Evolutionary conservation across 192 early-diverging fungal species (phyloP), one percentile per base, ranked within the genome.

Genomic region (Backusella australiensis): DNA sequence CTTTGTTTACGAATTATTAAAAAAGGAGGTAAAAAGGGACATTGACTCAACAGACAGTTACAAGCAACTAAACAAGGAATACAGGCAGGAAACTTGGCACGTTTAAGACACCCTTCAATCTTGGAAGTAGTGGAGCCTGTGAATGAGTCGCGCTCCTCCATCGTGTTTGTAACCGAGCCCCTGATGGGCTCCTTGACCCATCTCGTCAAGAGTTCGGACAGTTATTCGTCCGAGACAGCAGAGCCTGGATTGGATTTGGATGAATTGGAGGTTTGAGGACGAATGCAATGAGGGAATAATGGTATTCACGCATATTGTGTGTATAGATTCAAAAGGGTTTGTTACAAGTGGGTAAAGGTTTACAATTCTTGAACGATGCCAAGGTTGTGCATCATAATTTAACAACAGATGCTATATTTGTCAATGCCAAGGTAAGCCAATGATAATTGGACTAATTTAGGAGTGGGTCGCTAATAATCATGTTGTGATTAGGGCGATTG

Each of bases 151-250:
- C 85, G 92, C 36, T 80, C 85, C 34, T 82, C 87, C 0, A 83
- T 93, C 34, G 87, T 88, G 73, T 96, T 96, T 86, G 94, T 89
- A 6, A 93, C 92, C 0, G 95, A 96, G 69, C 94, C 89, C 0
- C 82, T 96, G 6, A 65, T 88, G 17, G 88, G 85, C 49, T 89
- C 87, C 17, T 79, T 95, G 29, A 85, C 87, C 12, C 91, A 93
- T 77, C 74, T 94, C 44, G 67, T 93, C 5, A 87, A 86, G 1
- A 86, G 89, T 68, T 80, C 83, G 35, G 81, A 84, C 35, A 88
- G 49, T 56, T 81, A 72, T 78, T 46, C 69, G 29, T 69, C 46
- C 12, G 59, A 79, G 32, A 41, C 42, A 3, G 36, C 56, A 9
- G 81, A 76, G 14, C 84, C 86, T 9, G 85, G 84, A 39, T 89